A percentile compares a stretch with the other conserved stretches of the same genome.
phyloP scores from a whole-genome alignment of 345 rosid genomes.

The Lepidium africanum region DNA sequence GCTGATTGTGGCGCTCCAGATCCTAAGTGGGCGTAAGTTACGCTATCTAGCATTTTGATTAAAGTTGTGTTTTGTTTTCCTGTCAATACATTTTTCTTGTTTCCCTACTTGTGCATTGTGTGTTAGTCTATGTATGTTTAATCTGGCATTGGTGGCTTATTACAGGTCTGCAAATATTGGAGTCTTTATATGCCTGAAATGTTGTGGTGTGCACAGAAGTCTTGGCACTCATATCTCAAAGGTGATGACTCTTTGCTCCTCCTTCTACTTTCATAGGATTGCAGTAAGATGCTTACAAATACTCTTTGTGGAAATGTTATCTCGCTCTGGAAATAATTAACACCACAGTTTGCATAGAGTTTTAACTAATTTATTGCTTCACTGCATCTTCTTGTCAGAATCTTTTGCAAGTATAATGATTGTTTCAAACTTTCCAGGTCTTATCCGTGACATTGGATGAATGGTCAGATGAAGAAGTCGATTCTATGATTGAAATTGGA shows the following conservation, averaged over 20 bases:
- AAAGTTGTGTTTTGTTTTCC: neutral
- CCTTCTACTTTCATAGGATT: neutral
- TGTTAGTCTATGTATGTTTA: neutral
- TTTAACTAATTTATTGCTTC: neutral
- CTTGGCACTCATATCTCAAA: slow-evolving; percentile 92
- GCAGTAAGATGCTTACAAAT: neutral
- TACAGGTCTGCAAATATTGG: slow-evolving; percentile 97
- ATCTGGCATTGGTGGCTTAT: neutral
- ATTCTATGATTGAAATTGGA: slow-evolving; percentile 89
- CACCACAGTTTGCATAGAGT: neutral
- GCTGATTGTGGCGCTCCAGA: slow-evolving; percentile 96
- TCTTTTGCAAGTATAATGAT: neutral
- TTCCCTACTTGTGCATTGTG: neutral
- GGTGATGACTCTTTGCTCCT: slow-evolving; percentile 47
- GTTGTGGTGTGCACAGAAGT: slow-evolving; percentile 96
- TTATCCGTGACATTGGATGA: slow-evolving; percentile 95
- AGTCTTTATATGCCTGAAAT: slow-evolving; percentile 93
- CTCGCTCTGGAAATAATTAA: neutral
- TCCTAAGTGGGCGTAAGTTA: slow-evolving; percentile 99
- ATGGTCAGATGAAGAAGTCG: slow-evolving; percentile 88
- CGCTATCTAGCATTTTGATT: neutral
- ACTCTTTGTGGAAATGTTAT: neutral
- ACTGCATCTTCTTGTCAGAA: neutral
- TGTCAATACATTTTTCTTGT: neutral
- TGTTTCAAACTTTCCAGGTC: slow-evolving; percentile 41